These are phyloP conservation scores for Papiliotrema flavescens DNA, from an alignment of 1,284 basidiomycete genomes.

Conservation along the genomic window DNA sequence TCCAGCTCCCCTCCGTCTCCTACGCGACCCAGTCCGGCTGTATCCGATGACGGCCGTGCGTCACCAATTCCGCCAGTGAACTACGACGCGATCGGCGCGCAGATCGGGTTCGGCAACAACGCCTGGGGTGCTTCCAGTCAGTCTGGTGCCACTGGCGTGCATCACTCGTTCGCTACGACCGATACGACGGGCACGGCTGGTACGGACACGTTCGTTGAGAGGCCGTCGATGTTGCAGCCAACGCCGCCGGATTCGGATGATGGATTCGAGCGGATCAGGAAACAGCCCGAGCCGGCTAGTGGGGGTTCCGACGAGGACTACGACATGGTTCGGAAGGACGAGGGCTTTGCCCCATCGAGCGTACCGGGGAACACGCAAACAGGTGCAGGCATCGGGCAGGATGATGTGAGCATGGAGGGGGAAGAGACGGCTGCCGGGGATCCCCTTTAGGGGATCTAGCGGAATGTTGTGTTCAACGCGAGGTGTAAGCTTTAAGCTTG, in stretches of 20 bases:
- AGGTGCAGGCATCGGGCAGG: neutral
- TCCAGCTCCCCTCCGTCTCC: neutral
- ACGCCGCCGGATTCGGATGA: slow-evolving; percentile 6
- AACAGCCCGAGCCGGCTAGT: neutral
- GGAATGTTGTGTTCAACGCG: too few relatives aligned
- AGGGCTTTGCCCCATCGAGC: neutral
- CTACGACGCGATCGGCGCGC: slow-evolving; percentile 5
- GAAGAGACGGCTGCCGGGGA: too few relatives aligned
- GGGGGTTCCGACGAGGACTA: neutral
- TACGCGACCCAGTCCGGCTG: neutral
- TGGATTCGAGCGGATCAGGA: neutral
- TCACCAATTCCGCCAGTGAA: neutral
- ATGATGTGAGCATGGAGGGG: too few relatives aligned
- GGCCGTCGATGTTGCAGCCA: neutral
- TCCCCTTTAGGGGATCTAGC: too few relatives aligned
- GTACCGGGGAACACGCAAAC: too few relatives aligned
- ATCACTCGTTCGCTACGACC: neutral
- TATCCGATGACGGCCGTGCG: neutral
- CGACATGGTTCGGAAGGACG: neutral
- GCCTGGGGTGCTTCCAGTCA: slow-evolving; percentile 17
- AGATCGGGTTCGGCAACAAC: slow-evolving; percentile 34
- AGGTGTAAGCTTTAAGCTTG: too few relatives aligned
- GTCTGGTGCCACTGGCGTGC: neutral
- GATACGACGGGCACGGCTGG: neutral
- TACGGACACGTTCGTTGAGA: neutral